These are phyloP conservation scores for Strigomonas galati DNA, from an alignment of 208 protist species.

Conservation along the genomic window DNA sequence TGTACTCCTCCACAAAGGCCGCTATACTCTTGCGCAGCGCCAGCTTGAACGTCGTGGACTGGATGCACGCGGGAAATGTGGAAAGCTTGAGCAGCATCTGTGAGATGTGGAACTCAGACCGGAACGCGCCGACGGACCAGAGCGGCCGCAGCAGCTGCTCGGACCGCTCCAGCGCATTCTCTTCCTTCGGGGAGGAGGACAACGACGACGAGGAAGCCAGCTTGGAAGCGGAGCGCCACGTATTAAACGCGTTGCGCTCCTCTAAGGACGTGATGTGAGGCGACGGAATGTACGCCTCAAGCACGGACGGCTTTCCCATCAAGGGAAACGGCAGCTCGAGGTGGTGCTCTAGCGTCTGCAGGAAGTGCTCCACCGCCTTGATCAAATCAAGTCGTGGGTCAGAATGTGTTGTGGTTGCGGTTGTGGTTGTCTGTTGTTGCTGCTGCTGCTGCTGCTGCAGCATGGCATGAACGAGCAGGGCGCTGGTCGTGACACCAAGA, in stretches of 20 bases:
- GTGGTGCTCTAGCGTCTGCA: constrained; percentile 56
- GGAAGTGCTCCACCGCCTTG: constrained; percentile 35
- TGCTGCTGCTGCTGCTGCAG: not conserved
- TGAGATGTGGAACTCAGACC: constrained; percentile 65
- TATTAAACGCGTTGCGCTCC: constrained; percentile 51
- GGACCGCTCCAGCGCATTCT: not conserved
- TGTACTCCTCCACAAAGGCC: constrained; percentile 61
- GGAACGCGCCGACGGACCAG: constrained; percentile 64
- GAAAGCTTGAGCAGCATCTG: constrained; percentile 46
- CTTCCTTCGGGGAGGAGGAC: constrained; percentile 17
- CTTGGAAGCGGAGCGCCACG: constrained; percentile 23
- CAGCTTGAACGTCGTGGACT: not conserved
- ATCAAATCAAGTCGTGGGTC: constrained; percentile 13
- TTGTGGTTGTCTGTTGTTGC: too few relatives aligned
- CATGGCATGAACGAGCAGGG: constrained; percentile 16
- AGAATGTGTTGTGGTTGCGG: too few relatives aligned
- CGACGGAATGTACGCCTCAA: constrained; percentile 37
- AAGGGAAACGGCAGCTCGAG: constrained; percentile 74
- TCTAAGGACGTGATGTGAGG: constrained; percentile 73
- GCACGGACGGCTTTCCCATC: constrained; percentile 29
- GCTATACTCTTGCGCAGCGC: not conserved
- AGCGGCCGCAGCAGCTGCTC: constrained; percentile 40
- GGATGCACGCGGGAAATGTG: constrained; percentile 14
- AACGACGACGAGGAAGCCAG: constrained; percentile 7
- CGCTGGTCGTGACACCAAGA: not conserved